Evolutionary conservation across 306 rosid genomes (phyloP), one percentile per base, ranked within the genome.

Genomic region (Vigna nakashimae): DNA sequence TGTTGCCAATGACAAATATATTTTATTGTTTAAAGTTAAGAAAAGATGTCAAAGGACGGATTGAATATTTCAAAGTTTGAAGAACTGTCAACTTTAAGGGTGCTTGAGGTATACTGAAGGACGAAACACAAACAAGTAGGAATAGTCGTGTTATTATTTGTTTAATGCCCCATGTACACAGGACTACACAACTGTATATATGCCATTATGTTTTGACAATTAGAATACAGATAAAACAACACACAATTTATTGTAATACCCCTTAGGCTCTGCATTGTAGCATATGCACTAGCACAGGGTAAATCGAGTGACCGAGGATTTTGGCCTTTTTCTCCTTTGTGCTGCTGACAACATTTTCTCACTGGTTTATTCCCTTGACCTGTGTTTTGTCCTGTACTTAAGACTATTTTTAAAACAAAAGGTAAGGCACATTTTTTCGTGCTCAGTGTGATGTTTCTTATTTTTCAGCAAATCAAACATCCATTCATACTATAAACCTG

Each of bases 401-500:
- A 3, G 32, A 55, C 32, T 9, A 18, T 9, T 55, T 57, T 57
- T 24, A 57, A 11, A 57, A 57, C 3, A 24, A 6, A 14, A 57
- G 12, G 45, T 40, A 14, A 57, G 45, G 45, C 2, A 57, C 13
- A 57, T 1, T 24, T 57, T 10, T 57, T 56, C 3, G 3, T 56
- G 24, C 62, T 50, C 20, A 50, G 18, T 11, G 65, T 28, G 18
- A 18, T 57, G 36, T 6, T 15, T 24, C 15, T 24, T 57, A 24
- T 57, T 57, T 57, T 57, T 22, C 14, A 24, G 63, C 36, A 57
- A 57, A 57, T 10, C 62, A 55, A 9, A 8, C 65, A 58, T 26
- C 6, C 20, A 16, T 16, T 50, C 10, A 24, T n/a, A 16, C 65
- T 65, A 68, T 48, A 67, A 65, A 74, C 64, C 72, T 40, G n/a